phyloP scores from a whole-genome alignment of 2,329 filamentous ascomycete species.

The Aspergillus viridinutans region DNA sequence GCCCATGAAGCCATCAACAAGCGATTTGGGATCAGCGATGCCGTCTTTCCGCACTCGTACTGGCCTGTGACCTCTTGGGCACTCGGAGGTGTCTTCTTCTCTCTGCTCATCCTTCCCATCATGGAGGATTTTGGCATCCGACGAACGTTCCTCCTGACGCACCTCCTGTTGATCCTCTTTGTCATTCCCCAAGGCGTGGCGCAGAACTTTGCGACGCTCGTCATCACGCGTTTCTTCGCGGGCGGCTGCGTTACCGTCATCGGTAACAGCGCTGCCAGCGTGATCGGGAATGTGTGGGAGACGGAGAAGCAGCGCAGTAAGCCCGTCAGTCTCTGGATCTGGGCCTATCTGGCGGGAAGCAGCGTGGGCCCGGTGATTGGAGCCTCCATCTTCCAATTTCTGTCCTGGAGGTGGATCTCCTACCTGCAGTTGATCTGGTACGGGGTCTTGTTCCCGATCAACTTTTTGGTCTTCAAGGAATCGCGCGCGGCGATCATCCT shows the following conservation, averaged over 20 bases:
- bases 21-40: slow-evolving; percentile 26
- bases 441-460: slow-evolving; percentile 33
- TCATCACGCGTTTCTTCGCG: slow-evolving; percentile 43
- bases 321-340: slow-evolving; percentile 41
- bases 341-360: slow-evolving; percentile 38
- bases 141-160: slow-evolving; percentile 38
- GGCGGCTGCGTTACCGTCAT: slow-evolving; percentile 40
- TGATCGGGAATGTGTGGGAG: slow-evolving; percentile 32
- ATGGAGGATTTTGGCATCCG: slow-evolving; percentile 41
- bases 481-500: slow-evolving; percentile 41
- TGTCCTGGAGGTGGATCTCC: slow-evolving; percentile 37
- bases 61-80: slow-evolving; percentile 33
- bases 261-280: slow-evolving; percentile 31
- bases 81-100: slow-evolving; percentile 24
- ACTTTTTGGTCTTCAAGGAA: slow-evolving; percentile 39
- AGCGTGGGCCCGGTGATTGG: slow-evolving; percentile 46
- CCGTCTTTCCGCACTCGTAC: slow-evolving; percentile 27
- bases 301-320: slow-evolving; percentile 29
- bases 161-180: slow-evolving; percentile 39
- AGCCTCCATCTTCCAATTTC: slow-evolving; percentile 26
- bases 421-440: slow-evolving; percentile 42
- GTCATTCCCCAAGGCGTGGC: slow-evolving; percentile 42
- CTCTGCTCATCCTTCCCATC: slow-evolving; percentile 28
- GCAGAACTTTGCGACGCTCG: slow-evolving; percentile 43
- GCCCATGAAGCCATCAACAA: slow-evolving; percentile 35